phyloP scores from a whole-genome alignment of 371 early-diverging fungal species.

The Mucor sp. region DNA sequence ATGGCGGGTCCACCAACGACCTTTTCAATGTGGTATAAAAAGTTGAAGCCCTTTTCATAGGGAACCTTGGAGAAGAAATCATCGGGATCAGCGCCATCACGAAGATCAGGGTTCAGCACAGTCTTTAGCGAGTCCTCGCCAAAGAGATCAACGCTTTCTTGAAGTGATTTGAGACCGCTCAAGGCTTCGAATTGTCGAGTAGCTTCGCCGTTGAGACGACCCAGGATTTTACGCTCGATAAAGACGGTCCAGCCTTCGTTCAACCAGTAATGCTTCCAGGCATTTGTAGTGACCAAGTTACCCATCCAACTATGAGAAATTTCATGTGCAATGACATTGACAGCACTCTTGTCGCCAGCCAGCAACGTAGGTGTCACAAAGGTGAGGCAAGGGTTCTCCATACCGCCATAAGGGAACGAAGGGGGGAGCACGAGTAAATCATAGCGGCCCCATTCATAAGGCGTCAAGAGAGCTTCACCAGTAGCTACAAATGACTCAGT shows the following conservation, averaged over 20 bases:
- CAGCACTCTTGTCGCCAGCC: constrained; percentile 88
- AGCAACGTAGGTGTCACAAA: constrained; percentile 89
- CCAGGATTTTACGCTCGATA: constrained; percentile 91
- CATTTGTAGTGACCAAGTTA: constrained; percentile 89
- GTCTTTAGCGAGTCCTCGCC: constrained; percentile 79
- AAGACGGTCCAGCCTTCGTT: constrained; percentile 97
- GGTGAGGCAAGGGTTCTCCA: constrained; percentile 97
- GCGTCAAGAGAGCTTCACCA: constrained; percentile 85
- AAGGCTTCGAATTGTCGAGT: constrained; percentile 86
- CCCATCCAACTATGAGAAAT: constrained; percentile 97
- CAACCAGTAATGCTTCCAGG: constrained; percentile 93
- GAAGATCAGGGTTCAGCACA: constrained; percentile 74
- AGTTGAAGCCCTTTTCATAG: constrained; percentile 91
- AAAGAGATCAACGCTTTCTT: constrained; percentile 79
- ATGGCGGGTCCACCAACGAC: constrained; percentile 82
- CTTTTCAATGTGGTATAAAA: constrained; percentile 91
- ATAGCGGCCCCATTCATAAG: constrained; percentile 97
- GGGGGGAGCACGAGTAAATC: constrained; percentile 86
- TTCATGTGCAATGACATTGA: constrained; percentile 97
- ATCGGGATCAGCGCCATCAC: constrained; percentile 86
- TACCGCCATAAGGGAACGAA: constrained; percentile 94
- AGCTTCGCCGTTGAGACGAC: constrained; percentile 79
- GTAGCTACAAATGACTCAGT: constrained; percentile 86
- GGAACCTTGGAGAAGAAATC: constrained; percentile 92
- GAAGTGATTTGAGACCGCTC: constrained; percentile 75